Percentiles rank a stretch among this genome's conserved stretches.
Evolutionary conservation across 371 early-diverging fungal genomes (phyloP).

Genomic region (Saksenaea vasiformis): DNA sequence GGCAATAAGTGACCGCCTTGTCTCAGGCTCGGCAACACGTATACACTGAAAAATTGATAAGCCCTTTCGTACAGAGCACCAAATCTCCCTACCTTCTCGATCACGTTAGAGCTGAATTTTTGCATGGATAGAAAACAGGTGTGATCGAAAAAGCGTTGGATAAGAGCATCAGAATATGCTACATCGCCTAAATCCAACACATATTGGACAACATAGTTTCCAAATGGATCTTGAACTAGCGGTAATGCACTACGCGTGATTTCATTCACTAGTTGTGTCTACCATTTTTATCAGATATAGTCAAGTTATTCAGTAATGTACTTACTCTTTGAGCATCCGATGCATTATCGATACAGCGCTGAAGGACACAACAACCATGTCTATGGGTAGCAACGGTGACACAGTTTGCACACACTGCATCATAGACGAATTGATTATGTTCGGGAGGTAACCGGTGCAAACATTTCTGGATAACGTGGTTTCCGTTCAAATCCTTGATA

Average conservation of each 20-base stretch:
- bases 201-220: constrained; percentile 98
- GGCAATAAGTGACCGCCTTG: constrained; percentile 69
- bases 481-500: constrained; percentile 96
- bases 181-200: constrained; percentile 82
- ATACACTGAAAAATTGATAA: constrained; percentile 60
- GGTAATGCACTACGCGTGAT: constrained; percentile 78
- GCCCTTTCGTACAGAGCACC: neutral
- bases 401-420: constrained; percentile 82
- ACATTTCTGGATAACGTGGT: constrained; percentile 98
- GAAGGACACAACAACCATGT: constrained; percentile 97
- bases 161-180: constrained; percentile 69
- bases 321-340: constrained; percentile 65
- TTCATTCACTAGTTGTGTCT: constrained; percentile 72
- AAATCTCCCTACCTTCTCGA: constrained; percentile 71
- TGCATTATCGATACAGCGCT: constrained; percentile 93
- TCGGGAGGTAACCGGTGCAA: constrained; percentile 71
- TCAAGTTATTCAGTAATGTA: too few relatives aligned
- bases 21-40: constrained; percentile 73
- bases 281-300: too few relatives aligned
- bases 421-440: constrained; percentile 85
- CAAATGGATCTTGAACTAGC: constrained; percentile 93
- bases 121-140: constrained; percentile 78
- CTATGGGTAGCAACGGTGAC: constrained; percentile 90
- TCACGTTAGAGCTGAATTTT: constrained; percentile 93
- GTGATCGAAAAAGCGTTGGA: constrained; percentile 77